phyloP scores from a whole-genome alignment of 768 basidiomycete species.

The Mycena crocata region DNA sequence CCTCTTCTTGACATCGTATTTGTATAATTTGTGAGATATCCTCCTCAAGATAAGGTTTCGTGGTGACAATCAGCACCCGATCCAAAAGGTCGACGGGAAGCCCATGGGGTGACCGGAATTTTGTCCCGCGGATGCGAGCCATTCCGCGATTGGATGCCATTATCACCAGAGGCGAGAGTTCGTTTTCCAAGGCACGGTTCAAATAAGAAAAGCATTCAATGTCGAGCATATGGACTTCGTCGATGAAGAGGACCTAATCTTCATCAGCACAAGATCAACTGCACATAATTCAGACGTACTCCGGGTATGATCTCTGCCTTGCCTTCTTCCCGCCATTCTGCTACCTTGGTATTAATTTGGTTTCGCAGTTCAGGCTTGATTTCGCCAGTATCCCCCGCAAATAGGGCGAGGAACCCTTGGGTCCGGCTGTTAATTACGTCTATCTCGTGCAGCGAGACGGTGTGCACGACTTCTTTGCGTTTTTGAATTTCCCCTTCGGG shows the following conservation, averaged over 20 bases:
- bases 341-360: slow-evolving; percentile 97
- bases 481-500: slow-evolving; percentile 99
- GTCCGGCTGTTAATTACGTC: slow-evolving; percentile 99
- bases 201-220: slow-evolving; percentile 99
- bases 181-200: slow-evolving; percentile 94
- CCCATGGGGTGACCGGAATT: slow-evolving; percentile 94
- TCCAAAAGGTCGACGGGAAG: slow-evolving; percentile 95
- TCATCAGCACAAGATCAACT: neutral
- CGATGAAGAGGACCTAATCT: slow-evolving; percentile 92
- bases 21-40: slow-evolving; percentile 94
- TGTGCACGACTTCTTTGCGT: slow-evolving; percentile 96
- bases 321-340: slow-evolving; percentile 98
- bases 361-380: slow-evolving; percentile 97
- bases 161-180: slow-evolving; percentile 94
- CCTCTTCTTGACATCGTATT: slow-evolving; percentile 97
- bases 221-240: slow-evolving; percentile 99
- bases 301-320: slow-evolving; percentile 98
- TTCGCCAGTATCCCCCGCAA: slow-evolving; percentile 97
- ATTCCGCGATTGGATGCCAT: slow-evolving; percentile 99
- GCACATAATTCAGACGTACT: slow-evolving; percentile 57
- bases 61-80: slow-evolving; percentile 95
- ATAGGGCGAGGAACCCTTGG: slow-evolving; percentile 96
- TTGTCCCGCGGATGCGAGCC: slow-evolving; percentile 94
- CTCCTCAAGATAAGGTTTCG: slow-evolving; percentile 82
- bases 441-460: slow-evolving; percentile 97